phyloP scores from a whole-genome alignment of 192 early-diverging fungal species.

The Coemansia sp. region DNA sequence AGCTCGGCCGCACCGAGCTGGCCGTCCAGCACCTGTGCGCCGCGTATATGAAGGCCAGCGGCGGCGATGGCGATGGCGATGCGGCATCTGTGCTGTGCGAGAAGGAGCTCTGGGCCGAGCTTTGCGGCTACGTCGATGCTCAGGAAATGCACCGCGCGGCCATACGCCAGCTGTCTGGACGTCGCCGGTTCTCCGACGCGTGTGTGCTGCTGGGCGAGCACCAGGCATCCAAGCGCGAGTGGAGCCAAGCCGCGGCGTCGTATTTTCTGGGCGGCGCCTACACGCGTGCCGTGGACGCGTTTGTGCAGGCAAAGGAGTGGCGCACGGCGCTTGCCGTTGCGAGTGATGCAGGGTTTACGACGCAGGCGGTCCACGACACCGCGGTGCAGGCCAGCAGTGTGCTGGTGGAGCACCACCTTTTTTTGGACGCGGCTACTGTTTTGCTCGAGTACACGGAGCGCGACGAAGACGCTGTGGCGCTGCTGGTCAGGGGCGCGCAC shows the following conservation, averaged over 20 bases:
- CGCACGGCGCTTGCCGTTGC: constrained; percentile 35
- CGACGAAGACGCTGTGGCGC: constrained; percentile 67
- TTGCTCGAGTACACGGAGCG: constrained; percentile 76
- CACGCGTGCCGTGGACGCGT: constrained; percentile 28
- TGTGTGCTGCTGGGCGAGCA: constrained; percentile 65
- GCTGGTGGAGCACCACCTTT: constrained; percentile 64
- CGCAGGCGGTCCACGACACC: constrained; percentile 29
- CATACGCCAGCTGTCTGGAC: constrained; percentile 58
- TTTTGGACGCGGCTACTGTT: constrained; percentile 68
- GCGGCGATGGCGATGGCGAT: constrained; percentile 47
- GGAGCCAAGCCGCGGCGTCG: constrained; percentile 45
- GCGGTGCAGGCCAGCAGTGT: constrained; percentile 34
- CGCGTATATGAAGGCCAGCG: constrained; percentile 33
- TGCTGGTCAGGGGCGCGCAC: constrained; percentile 68
- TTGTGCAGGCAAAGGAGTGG: constrained; percentile 44
- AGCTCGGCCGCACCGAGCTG: constrained; percentile 68
- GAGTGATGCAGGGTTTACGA: neutral
- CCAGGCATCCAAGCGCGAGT: constrained; percentile 57
- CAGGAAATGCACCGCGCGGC: constrained; percentile 70
- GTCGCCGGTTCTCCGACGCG: constrained; percentile 55
- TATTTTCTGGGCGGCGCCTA: constrained; percentile 31
- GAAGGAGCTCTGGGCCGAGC: constrained; percentile 40
- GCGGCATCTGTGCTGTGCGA: neutral
- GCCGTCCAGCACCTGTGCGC: constrained; percentile 73
- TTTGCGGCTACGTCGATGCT: constrained; percentile 63